Conservation (phyloP, 768 basidiomycete species). For the Podaxis pistillaris region DNA sequence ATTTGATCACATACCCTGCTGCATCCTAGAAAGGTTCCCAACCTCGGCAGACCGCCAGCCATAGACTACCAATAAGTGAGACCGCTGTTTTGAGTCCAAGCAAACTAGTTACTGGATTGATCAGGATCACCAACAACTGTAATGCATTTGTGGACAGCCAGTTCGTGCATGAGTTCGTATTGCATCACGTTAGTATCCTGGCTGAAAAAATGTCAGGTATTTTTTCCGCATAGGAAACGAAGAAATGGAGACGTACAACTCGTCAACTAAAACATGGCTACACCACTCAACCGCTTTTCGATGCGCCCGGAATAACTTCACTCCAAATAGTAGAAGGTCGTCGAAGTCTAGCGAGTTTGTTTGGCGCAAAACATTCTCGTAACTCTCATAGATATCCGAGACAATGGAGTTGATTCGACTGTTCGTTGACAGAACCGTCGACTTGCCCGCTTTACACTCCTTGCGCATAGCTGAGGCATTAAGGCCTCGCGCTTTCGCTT, state of each 20-base stretch:
- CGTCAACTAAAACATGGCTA: conserved; percentile 30
- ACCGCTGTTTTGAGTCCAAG: background rate
- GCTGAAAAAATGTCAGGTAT: conserved; percentile 6
- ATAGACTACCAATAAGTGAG: conserved; percentile 49
- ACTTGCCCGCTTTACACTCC: conserved; percentile 16
- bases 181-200: conserved; percentile 47
- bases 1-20: conserved; percentile 39
- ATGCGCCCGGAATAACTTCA: conserved; percentile 19
- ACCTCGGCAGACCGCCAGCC: conserved; percentile 86
- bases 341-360: conserved; percentile 86
- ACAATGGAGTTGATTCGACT: conserved; percentile 36
- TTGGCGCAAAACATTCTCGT: conserved; percentile 57
- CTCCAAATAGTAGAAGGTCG: conserved; percentile 26
- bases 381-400: conserved; percentile 59
- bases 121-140: conserved; percentile 91
- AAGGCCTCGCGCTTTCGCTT: conserved; percentile 68
- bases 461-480: conserved; percentile 39
- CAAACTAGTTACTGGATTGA: conserved; percentile 61
- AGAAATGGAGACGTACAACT: conserved; percentile 28
- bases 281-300: conserved; percentile 24
- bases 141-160: conserved; percentile 56
- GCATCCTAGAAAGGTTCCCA: conserved; percentile 73
- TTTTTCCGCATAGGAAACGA: background rate
- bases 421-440: conserved; percentile 16
- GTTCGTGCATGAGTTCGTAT: conserved; percentile 72